Conservation (phyloP, 1,284 basidiomycete species). For the Marasmius sp. region DNA sequence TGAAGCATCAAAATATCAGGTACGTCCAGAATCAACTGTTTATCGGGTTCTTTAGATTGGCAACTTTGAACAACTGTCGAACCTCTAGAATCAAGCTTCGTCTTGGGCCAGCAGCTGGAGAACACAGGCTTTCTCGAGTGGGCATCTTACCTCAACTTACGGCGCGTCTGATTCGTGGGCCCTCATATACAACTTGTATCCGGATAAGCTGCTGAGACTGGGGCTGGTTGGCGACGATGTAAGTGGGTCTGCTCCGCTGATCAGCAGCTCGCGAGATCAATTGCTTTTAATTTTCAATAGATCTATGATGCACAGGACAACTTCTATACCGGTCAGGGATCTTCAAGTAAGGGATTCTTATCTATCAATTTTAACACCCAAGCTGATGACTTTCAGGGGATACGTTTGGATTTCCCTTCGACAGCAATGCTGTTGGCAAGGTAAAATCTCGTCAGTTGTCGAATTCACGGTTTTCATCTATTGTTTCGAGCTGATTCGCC, state of each 20-base stretch:
- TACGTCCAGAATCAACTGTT: conserved; percentile 6
- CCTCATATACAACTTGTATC: conserved; percentile 49
- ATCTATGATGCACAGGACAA: conserved; percentile 18
- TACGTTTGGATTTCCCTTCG: conserved; percentile 25
- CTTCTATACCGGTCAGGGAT: conserved; percentile 20
- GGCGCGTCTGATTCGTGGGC: conserved; percentile 27
- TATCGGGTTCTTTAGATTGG: neutral
- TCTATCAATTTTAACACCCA: neutral
- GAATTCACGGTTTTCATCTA: neutral
- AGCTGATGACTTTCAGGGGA: conserved; percentile 1
- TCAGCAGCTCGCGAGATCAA: neutral
- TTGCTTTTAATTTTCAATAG: conserved; percentile 4
- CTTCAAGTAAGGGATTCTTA: conserved; percentile 9
- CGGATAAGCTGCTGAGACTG: conserved; percentile 36
- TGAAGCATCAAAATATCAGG: conserved; percentile 15
- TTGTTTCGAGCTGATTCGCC: neutral
- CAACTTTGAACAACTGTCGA: neutral
- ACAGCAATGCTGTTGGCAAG: conserved; percentile 18
- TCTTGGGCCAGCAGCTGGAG: conserved; percentile 24
- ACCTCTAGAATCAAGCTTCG: conserved; percentile 19
- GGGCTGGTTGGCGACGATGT: conserved; percentile 28
- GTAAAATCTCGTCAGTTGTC: conserved; percentile 26
- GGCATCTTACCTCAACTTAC: conserved; percentile 26
- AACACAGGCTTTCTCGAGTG: conserved; percentile 17
- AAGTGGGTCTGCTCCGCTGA: neutral